These are phyloP conservation scores for Evernia prunastri DNA, from an alignment of 495 filamentous ascomycete genomes.

Conservation along the genomic window DNA sequence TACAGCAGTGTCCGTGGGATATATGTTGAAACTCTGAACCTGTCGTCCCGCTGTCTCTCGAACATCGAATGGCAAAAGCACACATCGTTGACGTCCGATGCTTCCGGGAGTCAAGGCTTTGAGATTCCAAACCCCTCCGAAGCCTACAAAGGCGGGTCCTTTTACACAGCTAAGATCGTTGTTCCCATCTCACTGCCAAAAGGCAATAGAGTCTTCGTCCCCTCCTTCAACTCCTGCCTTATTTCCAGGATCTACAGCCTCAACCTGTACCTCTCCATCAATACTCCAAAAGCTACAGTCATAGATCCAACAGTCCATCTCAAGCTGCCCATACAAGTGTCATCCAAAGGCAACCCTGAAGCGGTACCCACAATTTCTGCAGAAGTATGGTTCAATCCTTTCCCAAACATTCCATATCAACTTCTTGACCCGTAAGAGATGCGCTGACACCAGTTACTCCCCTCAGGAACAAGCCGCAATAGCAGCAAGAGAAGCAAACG, in stretches of 20 bases:
- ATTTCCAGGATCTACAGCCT: constrained; percentile 72
- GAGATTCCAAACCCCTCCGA: constrained; percentile 41
- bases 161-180: constrained; percentile 61
- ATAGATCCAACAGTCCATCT: constrained; percentile 53
- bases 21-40: constrained; percentile 55
- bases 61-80: constrained; percentile 62
- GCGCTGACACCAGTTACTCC: not conserved
- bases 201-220: constrained; percentile 62
- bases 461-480: constrained; percentile 20
- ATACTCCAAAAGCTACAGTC: constrained; percentile 49
- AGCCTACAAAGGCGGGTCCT: constrained; percentile 37
- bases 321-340: constrained; percentile 72
- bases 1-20: constrained; percentile 47
- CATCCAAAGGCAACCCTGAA: constrained; percentile 27
- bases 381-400: not conserved
- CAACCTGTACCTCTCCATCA: constrained; percentile 57
- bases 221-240: constrained; percentile 86
- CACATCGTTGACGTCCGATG: constrained; percentile 17
- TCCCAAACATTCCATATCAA: not conserved
- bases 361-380: constrained; percentile 18
- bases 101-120: constrained; percentile 52
- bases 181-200: constrained; percentile 70
- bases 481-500: constrained; percentile 23
- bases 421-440: not conserved
- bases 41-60: constrained; percentile 60